phyloP scores from a whole-genome alignment of 768 basidiomycete genomes.

The Stropharia rugosoannulata region DNA sequence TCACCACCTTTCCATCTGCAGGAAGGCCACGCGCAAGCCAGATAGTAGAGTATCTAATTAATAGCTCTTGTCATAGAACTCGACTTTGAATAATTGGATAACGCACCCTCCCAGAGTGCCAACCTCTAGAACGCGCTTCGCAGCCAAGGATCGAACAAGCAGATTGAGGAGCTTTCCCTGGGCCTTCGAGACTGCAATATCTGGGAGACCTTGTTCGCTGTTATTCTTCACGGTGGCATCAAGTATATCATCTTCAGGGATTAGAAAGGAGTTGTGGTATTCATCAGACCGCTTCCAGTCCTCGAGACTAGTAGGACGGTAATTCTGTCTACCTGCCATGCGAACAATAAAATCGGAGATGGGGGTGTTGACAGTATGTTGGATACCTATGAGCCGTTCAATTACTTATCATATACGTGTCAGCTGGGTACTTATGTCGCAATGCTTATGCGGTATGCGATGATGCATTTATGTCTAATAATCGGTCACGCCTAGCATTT shows the following conservation, averaged over 20 bases:
- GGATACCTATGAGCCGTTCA: too few species aligned
- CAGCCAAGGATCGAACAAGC: slow-evolving; percentile 47
- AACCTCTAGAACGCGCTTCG: slow-evolving; percentile 61
- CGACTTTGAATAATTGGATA: not conserved
- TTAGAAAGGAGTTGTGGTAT: slow-evolving; percentile 58
- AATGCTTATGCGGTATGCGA: too few species aligned
- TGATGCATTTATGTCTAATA: too few species aligned
- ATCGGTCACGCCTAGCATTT: too few species aligned
- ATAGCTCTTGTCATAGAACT: not conserved
- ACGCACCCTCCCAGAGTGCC: slow-evolving; percentile 65
- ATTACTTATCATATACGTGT: too few species aligned
- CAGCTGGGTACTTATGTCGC: too few species aligned
- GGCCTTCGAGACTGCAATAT: slow-evolving; percentile 49
- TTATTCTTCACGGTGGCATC: slow-evolving; percentile 41
- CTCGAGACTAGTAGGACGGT: slow-evolving; percentile 21
- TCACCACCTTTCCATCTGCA: slow-evolving; percentile 45
- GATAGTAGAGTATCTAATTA: slow-evolving; percentile 39
- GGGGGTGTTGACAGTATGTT: too few species aligned
- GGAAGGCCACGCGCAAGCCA: slow-evolving; percentile 47
- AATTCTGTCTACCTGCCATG: slow-evolving; percentile 2
- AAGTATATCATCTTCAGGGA: slow-evolving; percentile 41
- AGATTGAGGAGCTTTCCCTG: slow-evolving; percentile 62
- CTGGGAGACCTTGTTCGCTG: slow-evolving; percentile 42
- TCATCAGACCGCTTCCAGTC: slow-evolving; percentile 52
- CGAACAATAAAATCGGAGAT: too few species aligned